Evolutionary conservation across 192 early-diverging fungal genomes (phyloP).

Genomic region (Lunasporangiospora selenospora): DNA sequence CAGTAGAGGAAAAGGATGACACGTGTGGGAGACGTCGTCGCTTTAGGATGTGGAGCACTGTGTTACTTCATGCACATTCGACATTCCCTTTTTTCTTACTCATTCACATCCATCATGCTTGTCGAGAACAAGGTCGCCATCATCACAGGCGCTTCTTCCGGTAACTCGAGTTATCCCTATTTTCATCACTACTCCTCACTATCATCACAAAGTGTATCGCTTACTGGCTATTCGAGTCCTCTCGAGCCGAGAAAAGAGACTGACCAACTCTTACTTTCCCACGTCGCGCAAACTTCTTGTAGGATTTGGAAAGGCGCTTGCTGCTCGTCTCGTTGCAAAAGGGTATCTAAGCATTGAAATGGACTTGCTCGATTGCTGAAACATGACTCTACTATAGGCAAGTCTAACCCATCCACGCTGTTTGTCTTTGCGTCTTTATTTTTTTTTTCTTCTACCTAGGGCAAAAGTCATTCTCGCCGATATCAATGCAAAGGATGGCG

Average conservation of each 20-base stretch:
- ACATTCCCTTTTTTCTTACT: neutral
- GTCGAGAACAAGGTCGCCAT: conserved; percentile 62
- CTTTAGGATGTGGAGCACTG: too few relatives aligned
- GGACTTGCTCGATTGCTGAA: neutral
- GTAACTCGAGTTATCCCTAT: too few relatives aligned
- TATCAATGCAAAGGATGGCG: conserved; percentile 48
- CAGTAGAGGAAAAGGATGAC: too few relatives aligned
- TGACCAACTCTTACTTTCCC: too few relatives aligned
- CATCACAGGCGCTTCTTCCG: conserved; percentile 72
- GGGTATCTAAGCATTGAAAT: conserved; percentile 19
- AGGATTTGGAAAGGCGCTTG: conserved; percentile 69
- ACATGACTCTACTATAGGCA: too few relatives aligned
- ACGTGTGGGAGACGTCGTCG: too few relatives aligned
- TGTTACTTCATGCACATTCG: neutral
- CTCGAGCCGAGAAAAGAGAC: too few relatives aligned
- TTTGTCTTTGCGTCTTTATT: neutral
- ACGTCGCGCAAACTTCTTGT: too few relatives aligned
- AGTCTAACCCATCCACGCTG: neutral
- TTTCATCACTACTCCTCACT: too few relatives aligned
- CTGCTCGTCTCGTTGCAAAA: conserved; percentile 55
- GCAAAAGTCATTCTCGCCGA: conserved; percentile 70
- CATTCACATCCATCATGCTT: conserved; percentile 3
- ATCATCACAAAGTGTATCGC: too few relatives aligned
- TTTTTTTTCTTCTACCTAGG: conserved; percentile 27
- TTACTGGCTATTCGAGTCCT: too few relatives aligned